A percentile compares a stretch with the other conserved stretches of the same genome.
phyloP scores from a whole-genome alignment of 2,329 filamentous ascomycete species.

The Sporothrix variecibatus region DNA sequence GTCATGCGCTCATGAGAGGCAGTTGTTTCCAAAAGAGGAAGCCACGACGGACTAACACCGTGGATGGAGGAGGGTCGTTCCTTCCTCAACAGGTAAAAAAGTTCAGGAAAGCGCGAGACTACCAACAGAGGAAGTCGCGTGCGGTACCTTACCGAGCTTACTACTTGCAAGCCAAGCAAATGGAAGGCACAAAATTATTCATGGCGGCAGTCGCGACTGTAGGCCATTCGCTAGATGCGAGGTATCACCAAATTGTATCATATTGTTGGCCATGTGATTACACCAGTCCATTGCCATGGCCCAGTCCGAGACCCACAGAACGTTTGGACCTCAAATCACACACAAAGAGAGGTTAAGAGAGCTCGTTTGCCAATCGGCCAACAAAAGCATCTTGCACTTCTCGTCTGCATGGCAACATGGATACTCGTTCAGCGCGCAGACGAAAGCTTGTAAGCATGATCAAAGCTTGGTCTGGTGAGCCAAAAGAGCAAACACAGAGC shows the following conservation, averaged over 20 bases:
- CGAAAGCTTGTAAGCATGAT: not conserved
- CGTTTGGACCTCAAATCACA: not conserved
- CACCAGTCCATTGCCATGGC: not conserved
- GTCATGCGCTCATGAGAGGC: not conserved
- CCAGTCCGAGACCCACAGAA: not conserved
- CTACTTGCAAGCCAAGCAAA: not conserved
- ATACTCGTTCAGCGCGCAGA: not conserved
- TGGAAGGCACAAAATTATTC: not conserved
- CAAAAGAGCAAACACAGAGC: not conserved
- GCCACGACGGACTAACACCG: conserved; percentile 24
- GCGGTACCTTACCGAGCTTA: not conserved
- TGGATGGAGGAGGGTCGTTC: not conserved
- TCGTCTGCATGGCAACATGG: not conserved
- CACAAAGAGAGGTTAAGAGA: not conserved
- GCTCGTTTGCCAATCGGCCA: no score
- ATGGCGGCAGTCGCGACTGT: not conserved
- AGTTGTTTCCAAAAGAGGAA: conserved; percentile 19
- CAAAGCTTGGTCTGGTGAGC: not conserved
- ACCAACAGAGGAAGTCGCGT: not conserved
- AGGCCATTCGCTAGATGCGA: not conserved
- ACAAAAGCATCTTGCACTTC: not conserved
- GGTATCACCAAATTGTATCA: not conserved
- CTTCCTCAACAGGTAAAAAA: conserved; percentile 2
- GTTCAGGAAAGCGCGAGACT: not conserved
- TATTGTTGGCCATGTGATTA: not conserved